Percentiles rank a stretch among this genome's conserved stretches.
phyloP scores from a whole-genome alignment of 139 green algal genomes.

The Astrephomene gubernaculifera region DNA sequence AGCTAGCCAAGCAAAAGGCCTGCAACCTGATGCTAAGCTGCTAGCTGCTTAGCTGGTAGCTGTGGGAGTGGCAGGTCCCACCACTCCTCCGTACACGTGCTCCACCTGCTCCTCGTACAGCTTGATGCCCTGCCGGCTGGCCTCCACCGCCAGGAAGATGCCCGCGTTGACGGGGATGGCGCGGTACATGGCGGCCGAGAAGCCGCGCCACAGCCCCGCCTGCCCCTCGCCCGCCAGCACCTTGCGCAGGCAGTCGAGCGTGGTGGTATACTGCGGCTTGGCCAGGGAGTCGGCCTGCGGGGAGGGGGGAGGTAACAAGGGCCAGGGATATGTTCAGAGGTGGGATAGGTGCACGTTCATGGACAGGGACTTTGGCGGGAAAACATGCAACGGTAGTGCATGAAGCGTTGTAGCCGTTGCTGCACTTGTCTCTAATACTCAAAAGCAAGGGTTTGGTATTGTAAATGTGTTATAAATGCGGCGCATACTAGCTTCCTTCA shows the following conservation, averaged over 20 bases:
- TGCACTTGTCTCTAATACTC: too few relatives aligned
- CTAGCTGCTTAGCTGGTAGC: not conserved
- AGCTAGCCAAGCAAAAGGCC: too few relatives aligned
- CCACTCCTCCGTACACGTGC: slow-evolving; percentile 17
- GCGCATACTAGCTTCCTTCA: too few relatives aligned
- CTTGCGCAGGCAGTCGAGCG: slow-evolving; percentile 53
- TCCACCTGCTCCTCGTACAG: slow-evolving; percentile 43
- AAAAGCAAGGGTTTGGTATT: too few relatives aligned
- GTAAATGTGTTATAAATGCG: too few relatives aligned
- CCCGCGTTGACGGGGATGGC: slow-evolving; percentile 64
- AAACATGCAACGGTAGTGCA: too few relatives aligned
- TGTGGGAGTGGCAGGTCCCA: not conserved
- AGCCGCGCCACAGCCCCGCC: slow-evolving; percentile 56
- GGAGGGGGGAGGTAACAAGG: not conserved
- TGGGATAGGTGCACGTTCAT: too few relatives aligned
- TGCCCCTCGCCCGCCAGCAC: slow-evolving; percentile 45
- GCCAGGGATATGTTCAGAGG: too few relatives aligned
- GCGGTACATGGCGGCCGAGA: slow-evolving; percentile 59
- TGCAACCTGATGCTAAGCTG: too few relatives aligned
- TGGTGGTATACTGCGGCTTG: slow-evolving; percentile 60
- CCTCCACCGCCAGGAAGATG: slow-evolving; percentile 69
- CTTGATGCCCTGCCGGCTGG: slow-evolving; percentile 49
- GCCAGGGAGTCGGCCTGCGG: slow-evolving; percentile 43
- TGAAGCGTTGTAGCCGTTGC: too few relatives aligned
- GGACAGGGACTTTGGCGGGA: too few relatives aligned